Evolutionary conservation across 1,284 basidiomycete species (phyloP).

Genomic region (Tylopilus sp.): DNA sequence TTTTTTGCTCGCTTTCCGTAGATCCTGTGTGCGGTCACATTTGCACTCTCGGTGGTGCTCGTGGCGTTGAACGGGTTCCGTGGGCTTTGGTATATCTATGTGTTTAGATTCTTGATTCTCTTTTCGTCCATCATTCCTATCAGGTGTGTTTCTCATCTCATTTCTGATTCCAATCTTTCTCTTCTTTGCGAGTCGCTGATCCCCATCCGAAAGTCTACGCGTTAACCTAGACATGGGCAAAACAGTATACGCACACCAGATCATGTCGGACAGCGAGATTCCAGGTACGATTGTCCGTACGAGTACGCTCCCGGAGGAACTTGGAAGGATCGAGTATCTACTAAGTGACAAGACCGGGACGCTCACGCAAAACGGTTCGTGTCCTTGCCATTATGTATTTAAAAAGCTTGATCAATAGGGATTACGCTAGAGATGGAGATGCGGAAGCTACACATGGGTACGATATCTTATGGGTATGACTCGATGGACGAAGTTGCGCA

Average conservation of each 20-base stretch:
- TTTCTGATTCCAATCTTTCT: not conserved
- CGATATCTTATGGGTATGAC: constrained; percentile 94
- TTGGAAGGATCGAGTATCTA: constrained; percentile 94
- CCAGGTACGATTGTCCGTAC: constrained; percentile 95
- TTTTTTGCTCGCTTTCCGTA: constrained; percentile 29
- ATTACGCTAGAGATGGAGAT: constrained; percentile 88
- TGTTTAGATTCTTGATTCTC: constrained; percentile 94
- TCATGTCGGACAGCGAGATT: constrained; percentile 91
- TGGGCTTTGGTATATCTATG: constrained; percentile 94
- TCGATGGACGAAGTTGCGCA: constrained; percentile 97
- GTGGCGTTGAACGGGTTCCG: constrained; percentile 97
- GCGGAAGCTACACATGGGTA: constrained; percentile 98
- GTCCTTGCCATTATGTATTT: not conserved
- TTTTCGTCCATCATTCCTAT: constrained; percentile 99
- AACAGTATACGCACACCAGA: constrained; percentile 94
- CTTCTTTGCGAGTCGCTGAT: not conserved
- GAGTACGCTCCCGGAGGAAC: constrained; percentile 94
- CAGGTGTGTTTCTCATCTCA: constrained; percentile 54
- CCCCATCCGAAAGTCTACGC: constrained; percentile 61
- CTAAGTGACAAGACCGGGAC: constrained; percentile 98
- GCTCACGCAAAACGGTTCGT: constrained; percentile 90
- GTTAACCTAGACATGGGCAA: constrained; percentile 99
- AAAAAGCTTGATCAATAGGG: not conserved
- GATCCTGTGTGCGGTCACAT: constrained; percentile 94
- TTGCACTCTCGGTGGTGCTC: constrained; percentile 84